Evolutionary conservation across 768 basidiomycete genomes (phyloP), one percentile per base, ranked within the genome.

Genomic region (Lentinula raphanica): DNA sequence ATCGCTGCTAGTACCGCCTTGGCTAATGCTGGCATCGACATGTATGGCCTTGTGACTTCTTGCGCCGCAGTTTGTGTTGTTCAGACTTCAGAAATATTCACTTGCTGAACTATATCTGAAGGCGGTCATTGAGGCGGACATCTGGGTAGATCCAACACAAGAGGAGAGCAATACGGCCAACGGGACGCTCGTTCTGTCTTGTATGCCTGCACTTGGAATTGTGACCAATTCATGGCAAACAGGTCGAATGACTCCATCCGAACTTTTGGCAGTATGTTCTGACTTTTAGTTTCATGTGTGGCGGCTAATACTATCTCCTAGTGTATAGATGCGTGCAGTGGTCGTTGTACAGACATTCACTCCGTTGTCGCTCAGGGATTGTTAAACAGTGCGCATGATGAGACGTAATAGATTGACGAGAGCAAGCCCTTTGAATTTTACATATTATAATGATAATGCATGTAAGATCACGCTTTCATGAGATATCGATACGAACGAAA

Each of bases 1-100:
- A 82, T 93, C 5, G 96, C 95, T 17, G 91, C 93, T 1, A 92
- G 90, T 64, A 84, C 92, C 1, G 95, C 97, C 7, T 78, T 98
- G 3, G 94, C 93, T 8, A 87, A 96, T 68, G 95, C 96, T 13
- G 94, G 95, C 2, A 87, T 98, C 48, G 92, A 96, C 63, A 85
- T 98, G 81, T 70, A 87, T 39, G 97, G 94, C 2, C 77, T 99
- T 13, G 94, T 95, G 4, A 78, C 86, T 15, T 89, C 95, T 0
- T 92, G 90, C 63, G 81, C 90, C 28, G 87, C 87, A 31, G 93
- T 93, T 63, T 62, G 85, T 48, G 38, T 38, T 13, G 19, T 8
- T 25, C 36, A 51, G n/a, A n/a, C n/a, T n/a, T 42, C 11, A 5
- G 3, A 59, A 27, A 36, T 29, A 54, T 51, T 63, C 59, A 54